phyloP scores from a whole-genome alignment of 441 rosid genomes.

The Metrosideros polymorpha region DNA sequence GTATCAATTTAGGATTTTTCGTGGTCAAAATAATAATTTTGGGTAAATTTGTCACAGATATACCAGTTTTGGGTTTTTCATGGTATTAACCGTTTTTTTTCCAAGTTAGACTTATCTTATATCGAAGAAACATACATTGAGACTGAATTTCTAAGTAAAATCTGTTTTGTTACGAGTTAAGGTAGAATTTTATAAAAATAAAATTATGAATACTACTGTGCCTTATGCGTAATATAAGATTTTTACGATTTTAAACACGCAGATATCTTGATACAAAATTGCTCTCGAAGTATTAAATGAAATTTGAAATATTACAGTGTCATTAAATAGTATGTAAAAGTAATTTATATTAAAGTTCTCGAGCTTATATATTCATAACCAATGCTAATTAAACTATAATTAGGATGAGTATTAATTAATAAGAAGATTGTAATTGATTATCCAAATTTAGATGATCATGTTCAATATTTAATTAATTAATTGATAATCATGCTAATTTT shows the following conservation, averaged over 20 bases:
- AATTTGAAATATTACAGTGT: not conserved
- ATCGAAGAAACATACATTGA: not conserved
- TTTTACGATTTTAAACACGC: not conserved
- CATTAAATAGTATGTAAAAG: not conserved
- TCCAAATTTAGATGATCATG: not conserved
- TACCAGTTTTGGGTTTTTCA: too few species aligned
- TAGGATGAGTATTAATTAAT: not conserved
- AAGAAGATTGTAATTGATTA: not conserved
- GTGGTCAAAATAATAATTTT: too few species aligned
- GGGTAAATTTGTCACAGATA: too few species aligned
- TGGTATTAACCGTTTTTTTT: too few species aligned
- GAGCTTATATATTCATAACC: not conserved
- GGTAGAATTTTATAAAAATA: not conserved
- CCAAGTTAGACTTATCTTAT: not conserved
- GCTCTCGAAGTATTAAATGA: not conserved
- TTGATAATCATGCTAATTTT: not conserved
- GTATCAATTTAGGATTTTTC: too few species aligned
- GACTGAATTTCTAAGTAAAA: not conserved
- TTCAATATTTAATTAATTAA: not conserved
- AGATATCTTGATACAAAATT: not conserved
- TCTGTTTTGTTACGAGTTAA: not conserved
- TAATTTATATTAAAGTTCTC: not conserved
- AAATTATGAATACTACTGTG: not conserved
- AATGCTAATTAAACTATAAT: not conserved
- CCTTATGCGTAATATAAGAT: not conserved